phyloP scores from a whole-genome alignment of 345 rosid genomes.

The Lumnitzera littorea region DNA sequence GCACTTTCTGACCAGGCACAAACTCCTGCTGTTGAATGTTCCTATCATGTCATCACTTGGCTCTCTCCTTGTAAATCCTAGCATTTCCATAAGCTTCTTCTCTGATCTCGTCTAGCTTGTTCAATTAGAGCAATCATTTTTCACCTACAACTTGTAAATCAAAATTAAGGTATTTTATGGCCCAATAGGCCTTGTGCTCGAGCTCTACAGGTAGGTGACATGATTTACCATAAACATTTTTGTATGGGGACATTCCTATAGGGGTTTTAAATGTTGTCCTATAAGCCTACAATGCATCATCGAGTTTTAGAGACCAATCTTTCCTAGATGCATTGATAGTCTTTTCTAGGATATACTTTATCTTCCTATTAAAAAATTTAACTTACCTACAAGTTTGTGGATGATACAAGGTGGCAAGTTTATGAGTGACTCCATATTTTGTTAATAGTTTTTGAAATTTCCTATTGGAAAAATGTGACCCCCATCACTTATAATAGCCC shows the following conservation, averaged over 20 bases:
- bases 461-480: background rate
- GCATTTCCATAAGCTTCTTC: background rate
- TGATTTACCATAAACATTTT: background rate
- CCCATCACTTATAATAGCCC: background rate
- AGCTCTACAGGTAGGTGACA: slow-evolving; percentile 9
- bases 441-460: background rate
- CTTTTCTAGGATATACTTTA: background rate
- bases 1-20: background rate
- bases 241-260: background rate
- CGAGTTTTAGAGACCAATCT: background rate
- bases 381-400: background rate
- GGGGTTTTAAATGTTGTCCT: slow-evolving; percentile 3
- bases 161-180: background rate
- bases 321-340: background rate
- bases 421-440: background rate
- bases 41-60: slow-evolving; percentile 2
- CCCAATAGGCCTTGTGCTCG: slow-evolving; percentile 10
- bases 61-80: slow-evolving; percentile 6
- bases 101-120: background rate
- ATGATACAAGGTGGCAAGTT: background rate
- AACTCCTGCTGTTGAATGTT: background rate
- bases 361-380: background rate
- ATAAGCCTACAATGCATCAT: slow-evolving; percentile 6
- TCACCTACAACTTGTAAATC: background rate
- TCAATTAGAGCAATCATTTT: background rate